phyloP scores from a whole-genome alignment of 2,329 filamentous ascomycete genomes.

The Ophiocordyceps camponoti-floridani region DNA sequence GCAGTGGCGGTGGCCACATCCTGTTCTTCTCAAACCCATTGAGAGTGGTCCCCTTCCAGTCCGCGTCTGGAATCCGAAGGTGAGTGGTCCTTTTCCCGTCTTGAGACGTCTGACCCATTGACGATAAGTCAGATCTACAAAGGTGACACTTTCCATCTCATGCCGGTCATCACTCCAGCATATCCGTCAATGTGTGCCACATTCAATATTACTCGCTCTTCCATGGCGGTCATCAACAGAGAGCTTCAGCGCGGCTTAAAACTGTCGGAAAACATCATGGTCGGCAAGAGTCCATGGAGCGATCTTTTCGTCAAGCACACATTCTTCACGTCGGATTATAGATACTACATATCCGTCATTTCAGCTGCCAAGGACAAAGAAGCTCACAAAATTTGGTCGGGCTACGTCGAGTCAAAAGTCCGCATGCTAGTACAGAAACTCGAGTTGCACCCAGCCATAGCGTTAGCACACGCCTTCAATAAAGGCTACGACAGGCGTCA shows the following conservation, averaged over 20 bases:
- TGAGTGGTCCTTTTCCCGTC: slow-evolving; percentile 12
- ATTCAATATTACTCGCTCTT: slow-evolving; percentile 80
- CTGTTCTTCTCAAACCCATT: slow-evolving; percentile 77
- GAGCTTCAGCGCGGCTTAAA: slow-evolving; percentile 65
- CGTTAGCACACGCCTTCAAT: slow-evolving; percentile 76
- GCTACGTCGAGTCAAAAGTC: slow-evolving; percentile 85
- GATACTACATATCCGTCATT: slow-evolving; percentile 85
- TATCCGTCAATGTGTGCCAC: slow-evolving; percentile 98
- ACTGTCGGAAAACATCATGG: slow-evolving; percentile 64
- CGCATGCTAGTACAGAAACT: slow-evolving; percentile 69
- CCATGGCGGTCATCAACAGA: slow-evolving; percentile 63
- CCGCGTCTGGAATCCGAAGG: slow-evolving; percentile 87
- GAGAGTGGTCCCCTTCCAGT: slow-evolving; percentile 68
- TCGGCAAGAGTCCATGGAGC: slow-evolving; percentile 63
- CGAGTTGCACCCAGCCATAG: slow-evolving; percentile 64
- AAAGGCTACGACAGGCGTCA: slow-evolving; percentile 82
- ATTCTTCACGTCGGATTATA: slow-evolving; percentile 86
- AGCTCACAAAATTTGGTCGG: slow-evolving; percentile 72
- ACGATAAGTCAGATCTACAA: slow-evolving; percentile 43
- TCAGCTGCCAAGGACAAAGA: slow-evolving; percentile 71
- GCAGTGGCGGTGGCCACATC: slow-evolving; percentile 85
- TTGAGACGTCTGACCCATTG: neutral
- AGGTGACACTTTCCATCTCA: slow-evolving; percentile 69
- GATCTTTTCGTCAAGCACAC: slow-evolving; percentile 78
- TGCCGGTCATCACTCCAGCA: slow-evolving; percentile 96